Evolutionary conservation across 257 asterid genomes (phyloP).

Genomic region (Pogostemon cablin): DNA sequence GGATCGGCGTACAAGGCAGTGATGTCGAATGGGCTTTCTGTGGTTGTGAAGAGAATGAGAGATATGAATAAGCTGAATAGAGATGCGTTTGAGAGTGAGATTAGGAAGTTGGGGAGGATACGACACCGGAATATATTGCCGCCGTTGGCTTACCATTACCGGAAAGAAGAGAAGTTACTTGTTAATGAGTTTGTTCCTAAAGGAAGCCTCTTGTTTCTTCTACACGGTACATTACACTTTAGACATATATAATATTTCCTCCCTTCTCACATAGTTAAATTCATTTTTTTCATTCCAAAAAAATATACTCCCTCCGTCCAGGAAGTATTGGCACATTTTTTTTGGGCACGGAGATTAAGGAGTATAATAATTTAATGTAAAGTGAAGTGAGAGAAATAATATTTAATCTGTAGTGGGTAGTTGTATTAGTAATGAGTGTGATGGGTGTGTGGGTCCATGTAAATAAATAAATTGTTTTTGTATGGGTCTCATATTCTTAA

Average conservation of each 20-base stretch:
- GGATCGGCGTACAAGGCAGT: conserved; percentile 89
- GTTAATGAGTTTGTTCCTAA: conserved; percentile 66
- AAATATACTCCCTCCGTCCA: no score
- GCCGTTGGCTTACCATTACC: conserved; percentile 77
- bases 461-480: no score
- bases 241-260: not conserved
- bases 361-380: no score
- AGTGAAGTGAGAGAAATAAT: no score
- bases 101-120: conserved; percentile 63
- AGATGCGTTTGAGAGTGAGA: conserved; percentile 65
- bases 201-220: conserved; percentile 70
- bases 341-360: no score
- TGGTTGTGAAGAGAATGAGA: conserved; percentile 85
- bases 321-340: no score
- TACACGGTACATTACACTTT: conserved; percentile 64
- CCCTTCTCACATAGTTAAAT: no score
- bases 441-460: no score
- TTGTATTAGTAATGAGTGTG: no score
- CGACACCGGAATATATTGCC: conserved; percentile 66
- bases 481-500: no score
- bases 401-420: no score
- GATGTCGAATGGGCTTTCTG: conserved; percentile 64
- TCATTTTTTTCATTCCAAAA: no score
- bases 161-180: conserved; percentile 86
- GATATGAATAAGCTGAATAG: conserved; percentile 70